Evolutionary conservation across 306 rosid species (phyloP), one percentile per base, ranked within the genome.

Genomic region (Calophaca sinica): DNA sequence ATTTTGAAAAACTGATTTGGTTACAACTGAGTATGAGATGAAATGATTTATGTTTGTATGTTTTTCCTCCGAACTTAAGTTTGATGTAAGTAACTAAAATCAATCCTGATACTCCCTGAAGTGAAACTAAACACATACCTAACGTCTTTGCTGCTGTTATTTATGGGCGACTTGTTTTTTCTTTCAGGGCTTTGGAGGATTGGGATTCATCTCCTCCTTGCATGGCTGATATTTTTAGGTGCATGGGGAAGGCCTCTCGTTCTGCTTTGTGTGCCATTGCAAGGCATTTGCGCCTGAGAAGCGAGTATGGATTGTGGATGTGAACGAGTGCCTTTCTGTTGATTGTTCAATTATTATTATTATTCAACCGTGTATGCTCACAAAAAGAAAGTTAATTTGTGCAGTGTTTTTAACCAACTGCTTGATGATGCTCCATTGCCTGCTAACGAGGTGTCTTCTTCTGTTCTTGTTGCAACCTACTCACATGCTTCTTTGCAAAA

Each of bases 361-460:
- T 54, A 60, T 26, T 29, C 20, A 9, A 51, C 74, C 13, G 42
- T 74, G 57, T 73, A 9, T 73, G 64, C 83, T 80, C 29, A 83
- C 51, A 35, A 20, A 41, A 70, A 48, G 67, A 4, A 73, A 66
- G 49, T 11, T 53, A 60, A 59, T 33, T 54, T 77, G 41, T 87
- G 90, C 96, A 94, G 99, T 82, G 92, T 89, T 81, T 94, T 92
- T 70, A 89, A 89, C 77, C 91, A 89, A 81, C 80, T 94, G 81
- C 99, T 94, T 69, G 97, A 94, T 81, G 99, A 94, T 84, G 82
- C 92, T 62, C 99, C 99, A 2, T 83, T 94, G 86, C 93, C 97
- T 11, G 82, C 89, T 28, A 92, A 83, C 52, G 97, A 92, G 86
- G 96, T 84, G 70, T 94, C 99, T 49, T 90, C 99, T 9, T 94